Evolutionary conservation across 805 yeast species (phyloP).

Genomic region (Candida vaughaniae): DNA sequence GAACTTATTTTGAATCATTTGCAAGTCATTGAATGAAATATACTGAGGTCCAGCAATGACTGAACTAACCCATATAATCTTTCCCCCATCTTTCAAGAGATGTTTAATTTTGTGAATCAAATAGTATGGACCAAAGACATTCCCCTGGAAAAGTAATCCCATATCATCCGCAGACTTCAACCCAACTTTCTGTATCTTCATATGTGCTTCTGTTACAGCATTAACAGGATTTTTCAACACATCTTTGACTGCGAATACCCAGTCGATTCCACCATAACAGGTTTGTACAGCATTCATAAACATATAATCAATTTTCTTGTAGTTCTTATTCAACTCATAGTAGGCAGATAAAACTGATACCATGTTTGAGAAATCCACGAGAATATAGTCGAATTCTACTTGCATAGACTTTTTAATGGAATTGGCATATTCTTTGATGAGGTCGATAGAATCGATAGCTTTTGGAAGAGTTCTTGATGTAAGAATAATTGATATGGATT

Average conservation of each 20-base stretch:
- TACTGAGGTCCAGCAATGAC: constrained; percentile 75
- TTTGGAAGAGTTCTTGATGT: constrained; percentile 88
- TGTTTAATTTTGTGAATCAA: constrained; percentile 65
- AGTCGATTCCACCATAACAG: constrained; percentile 81
- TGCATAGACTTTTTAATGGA: constrained; percentile 46
- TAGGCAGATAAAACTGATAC: constrained; percentile 75
- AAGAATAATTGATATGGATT: constrained; percentile 73
- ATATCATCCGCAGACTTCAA: constrained; percentile 72
- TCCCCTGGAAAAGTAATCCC: constrained; percentile 90
- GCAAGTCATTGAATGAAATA: constrained; percentile 72
- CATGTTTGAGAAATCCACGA: constrained; percentile 91
- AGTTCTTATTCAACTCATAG: constrained; percentile 65
- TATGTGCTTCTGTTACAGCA: constrained; percentile 86
- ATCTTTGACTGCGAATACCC: constrained; percentile 74
- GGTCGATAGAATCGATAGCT: constrained; percentile 69
- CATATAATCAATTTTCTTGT: constrained; percentile 68
- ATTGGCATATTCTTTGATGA: constrained; percentile 46
- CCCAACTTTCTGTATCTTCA: constrained; percentile 80
- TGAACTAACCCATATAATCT: constrained; percentile 82
- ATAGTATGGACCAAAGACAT: constrained; percentile 95
- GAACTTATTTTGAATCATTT: constrained; percentile 57
- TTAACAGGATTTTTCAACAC: constrained; percentile 64
- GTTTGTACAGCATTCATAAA: constrained; percentile 91
- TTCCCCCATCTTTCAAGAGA: constrained; percentile 57
- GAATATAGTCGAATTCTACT: constrained; percentile 81